Evolutionary conservation across 768 basidiomycete genomes (phyloP), one percentile per base, ranked within the genome.

Genomic region (Ephemerocybe angulata): DNA sequence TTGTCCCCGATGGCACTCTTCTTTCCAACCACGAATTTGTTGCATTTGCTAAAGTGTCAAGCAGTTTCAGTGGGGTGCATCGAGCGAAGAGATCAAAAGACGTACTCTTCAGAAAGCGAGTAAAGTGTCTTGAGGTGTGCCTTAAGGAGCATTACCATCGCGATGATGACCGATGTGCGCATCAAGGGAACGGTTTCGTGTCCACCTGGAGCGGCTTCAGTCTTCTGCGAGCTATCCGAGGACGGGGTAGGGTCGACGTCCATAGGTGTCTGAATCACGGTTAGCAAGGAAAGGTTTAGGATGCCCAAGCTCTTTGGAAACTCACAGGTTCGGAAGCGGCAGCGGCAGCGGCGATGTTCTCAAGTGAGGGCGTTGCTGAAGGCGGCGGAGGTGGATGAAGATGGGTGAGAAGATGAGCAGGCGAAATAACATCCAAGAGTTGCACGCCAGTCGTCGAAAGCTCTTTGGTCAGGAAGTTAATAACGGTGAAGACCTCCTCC

Each of bases 1-100:
- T 86, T 90, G 68, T 99, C 96, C 1, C 95, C 95, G 2, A 88
- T 67, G 0, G 90, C 84, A 52, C 85, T 91, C 72, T 98, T 98
- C 79, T 98, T 98, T 19, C 88, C 88, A 4, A 85, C 70, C 3
- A 85, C 79, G 65, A 90, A 97, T 70, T 94, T 98, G 43, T 80
- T 76, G 60, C 93, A 93, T 89, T 97, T 98, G 41, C 94, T 97
- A 54, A 21, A 52, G 29, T 25, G n/a, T 22, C 25, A n/a, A 10
- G 52, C 43, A 51, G 50, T 38, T 53, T 29, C 33, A 37, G 29
- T 21, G 21, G 22, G 19, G n/a, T 41, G 5, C 25, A 58, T 50
- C 1, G 22, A 15, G 17, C 29, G 15, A 27, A 35, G 29, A 13
- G 30, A 22, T 30, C n/a, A 24, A 29, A 24, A 11, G 30, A 76